Percentiles rank a stretch among this genome's conserved stretches.
phyloP scores from a whole-genome alignment of 768 basidiomycete genomes.

The Tricholoma terreum region DNA sequence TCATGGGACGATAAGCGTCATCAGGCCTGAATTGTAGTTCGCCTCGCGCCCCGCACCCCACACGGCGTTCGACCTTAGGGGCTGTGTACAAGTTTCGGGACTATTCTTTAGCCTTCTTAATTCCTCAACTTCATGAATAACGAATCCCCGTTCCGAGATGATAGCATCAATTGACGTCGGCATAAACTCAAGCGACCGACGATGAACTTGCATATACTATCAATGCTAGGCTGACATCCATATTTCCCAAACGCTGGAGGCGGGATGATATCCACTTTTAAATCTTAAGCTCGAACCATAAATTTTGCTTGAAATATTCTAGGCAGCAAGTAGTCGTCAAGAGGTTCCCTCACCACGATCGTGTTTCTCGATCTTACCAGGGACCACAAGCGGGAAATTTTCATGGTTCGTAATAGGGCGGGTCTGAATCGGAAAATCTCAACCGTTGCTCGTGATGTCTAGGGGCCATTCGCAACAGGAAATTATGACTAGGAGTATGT shows the following conservation, averaged over 20 bases:
- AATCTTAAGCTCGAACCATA: not conserved
- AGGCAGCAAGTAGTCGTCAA: not conserved
- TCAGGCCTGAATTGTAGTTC: not conserved
- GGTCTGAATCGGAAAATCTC: not conserved
- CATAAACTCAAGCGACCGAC: not conserved
- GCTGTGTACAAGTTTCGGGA: not conserved
- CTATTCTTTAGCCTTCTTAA: not conserved
- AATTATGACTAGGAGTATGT: not conserved
- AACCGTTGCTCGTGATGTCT: not conserved
- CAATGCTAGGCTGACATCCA: not conserved
- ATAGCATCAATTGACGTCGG: not conserved
- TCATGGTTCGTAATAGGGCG: not conserved
- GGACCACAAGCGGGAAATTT: not conserved
- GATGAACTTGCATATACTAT: not conserved
- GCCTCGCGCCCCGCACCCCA: constrained; percentile 1
- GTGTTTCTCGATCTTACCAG: not conserved
- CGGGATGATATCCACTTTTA: not conserved
- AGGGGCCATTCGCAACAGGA: not conserved
- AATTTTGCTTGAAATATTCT: not conserved
- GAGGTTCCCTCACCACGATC: not conserved
- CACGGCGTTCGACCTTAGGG: constrained; percentile 1
- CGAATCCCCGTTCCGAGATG: constrained; percentile 5
- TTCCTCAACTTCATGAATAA: constrained; percentile 5
- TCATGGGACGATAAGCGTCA: constrained; percentile 2
- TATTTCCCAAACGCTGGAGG: not conserved